phyloP scores from a whole-genome alignment of 345 rosid species.

The Xanthoceras sorbifolium region DNA sequence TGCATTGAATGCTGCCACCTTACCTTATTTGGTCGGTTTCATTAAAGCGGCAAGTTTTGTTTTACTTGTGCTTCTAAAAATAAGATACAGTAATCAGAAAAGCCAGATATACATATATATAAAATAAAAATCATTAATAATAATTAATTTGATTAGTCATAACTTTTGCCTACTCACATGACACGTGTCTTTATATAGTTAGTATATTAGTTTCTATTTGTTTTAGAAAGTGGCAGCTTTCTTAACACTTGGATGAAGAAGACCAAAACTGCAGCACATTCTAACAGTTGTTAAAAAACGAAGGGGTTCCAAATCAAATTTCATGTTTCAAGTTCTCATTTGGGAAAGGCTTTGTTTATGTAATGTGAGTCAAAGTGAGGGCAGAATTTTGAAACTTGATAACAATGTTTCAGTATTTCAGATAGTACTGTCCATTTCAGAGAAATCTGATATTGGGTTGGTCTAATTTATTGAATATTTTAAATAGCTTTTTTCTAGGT shows the following conservation, averaged over 20 bases:
- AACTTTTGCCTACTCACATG: neutral
- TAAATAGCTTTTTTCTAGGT: neutral
- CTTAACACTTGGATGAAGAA: neutral
- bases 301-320: neutral
- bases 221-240: slow-evolving; percentile 5
- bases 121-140: neutral
- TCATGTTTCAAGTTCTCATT: neutral
- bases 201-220: neutral
- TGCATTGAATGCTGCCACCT: slow-evolving; percentile 20
- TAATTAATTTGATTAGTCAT: neutral
- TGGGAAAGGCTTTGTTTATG: neutral
- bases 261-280: neutral
- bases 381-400: neutral
- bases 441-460: neutral
- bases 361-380: neutral
- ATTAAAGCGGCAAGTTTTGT: slow-evolving; percentile 27
- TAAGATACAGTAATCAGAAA: slow-evolving; percentile 10
- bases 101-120: neutral
- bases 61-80: slow-evolving; percentile 7
- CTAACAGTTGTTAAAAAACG: neutral
- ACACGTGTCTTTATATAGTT: neutral
- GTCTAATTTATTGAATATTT: neutral
- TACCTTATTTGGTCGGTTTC: slow-evolving; percentile 28
- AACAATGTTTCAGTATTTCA: neutral
- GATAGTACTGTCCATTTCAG: neutral